Evolutionary conservation across 1,284 basidiomycete genomes (phyloP).

Genomic region (Trichosporon sp.): DNA sequence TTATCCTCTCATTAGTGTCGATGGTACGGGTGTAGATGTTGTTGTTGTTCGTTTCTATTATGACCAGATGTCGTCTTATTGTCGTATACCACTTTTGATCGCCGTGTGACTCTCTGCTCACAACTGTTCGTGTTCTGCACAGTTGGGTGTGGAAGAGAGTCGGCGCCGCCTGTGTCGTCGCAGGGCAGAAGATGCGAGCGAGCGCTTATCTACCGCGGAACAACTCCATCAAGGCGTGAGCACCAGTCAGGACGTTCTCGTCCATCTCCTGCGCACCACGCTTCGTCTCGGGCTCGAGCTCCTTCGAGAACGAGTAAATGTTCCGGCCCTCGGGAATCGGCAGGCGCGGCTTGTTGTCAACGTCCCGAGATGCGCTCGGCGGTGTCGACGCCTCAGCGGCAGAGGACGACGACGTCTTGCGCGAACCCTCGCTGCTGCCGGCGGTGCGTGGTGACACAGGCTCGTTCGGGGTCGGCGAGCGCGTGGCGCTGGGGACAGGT

Average conservation of each 20-base stretch:
- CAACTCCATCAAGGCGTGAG: conserved; percentile 23
- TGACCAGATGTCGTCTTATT: neutral
- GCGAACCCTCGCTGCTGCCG: neutral
- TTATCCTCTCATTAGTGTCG: neutral
- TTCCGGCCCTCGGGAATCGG: conserved; percentile 19
- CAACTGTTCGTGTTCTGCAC: neutral
- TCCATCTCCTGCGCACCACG: conserved; percentile 22
- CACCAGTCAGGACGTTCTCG: conserved; percentile 21
- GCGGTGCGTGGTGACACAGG: conserved; percentile 15
- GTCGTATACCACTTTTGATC: neutral
- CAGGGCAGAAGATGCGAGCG: neutral
- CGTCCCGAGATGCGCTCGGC: neutral
- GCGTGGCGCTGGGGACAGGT: conserved; percentile 18
- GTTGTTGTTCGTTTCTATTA: neutral
- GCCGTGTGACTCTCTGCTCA: neutral
- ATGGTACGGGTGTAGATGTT: neutral
- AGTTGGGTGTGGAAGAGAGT: neutral
- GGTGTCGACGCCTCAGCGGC: neutral
- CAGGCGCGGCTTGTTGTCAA: conserved; percentile 9
- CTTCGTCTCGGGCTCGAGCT: conserved; percentile 22
- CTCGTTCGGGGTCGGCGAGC: conserved; percentile 17
- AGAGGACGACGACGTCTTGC: neutral
- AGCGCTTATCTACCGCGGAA: conserved; percentile 13
- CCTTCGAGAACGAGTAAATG: conserved; percentile 23
- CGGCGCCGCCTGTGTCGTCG: too few species aligned